A percentile compares a stretch with the other conserved stretches of the same genome.
phyloP scores from a whole-genome alignment of 2,329 filamentous ascomycete genomes.

The Capronia epimyces region DNA sequence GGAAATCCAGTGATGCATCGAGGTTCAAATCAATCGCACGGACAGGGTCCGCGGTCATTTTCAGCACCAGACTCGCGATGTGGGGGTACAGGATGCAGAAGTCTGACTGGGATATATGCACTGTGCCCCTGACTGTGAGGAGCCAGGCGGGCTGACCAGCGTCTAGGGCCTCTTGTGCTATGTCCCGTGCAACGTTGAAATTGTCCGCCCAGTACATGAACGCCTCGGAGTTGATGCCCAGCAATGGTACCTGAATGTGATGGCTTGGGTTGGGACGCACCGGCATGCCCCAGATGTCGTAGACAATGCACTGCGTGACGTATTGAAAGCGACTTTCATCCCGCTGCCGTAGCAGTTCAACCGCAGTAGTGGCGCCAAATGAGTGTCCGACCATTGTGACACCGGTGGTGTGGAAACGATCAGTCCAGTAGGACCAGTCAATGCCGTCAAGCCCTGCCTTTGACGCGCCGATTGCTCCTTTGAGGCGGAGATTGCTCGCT shows the following conservation, averaged over 20 bases:
- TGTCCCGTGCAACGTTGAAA: conserved; percentile 52
- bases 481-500: conserved; percentile 50
- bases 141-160: conserved; percentile 48
- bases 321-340: conserved; percentile 48
- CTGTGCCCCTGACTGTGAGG: conserved; percentile 53
- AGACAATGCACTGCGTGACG: conserved; percentile 59
- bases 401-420: conserved; percentile 51
- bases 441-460: conserved; percentile 54
- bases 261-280: conserved; percentile 35
- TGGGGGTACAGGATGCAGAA: conserved; percentile 60
- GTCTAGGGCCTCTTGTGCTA: conserved; percentile 53
- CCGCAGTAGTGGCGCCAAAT: conserved; percentile 60
- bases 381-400: conserved; percentile 62
- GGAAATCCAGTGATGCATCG: conserved; percentile 58
- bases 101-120: conserved; percentile 62
- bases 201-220: conserved; percentile 67
- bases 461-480: conserved; percentile 55
- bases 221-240: conserved; percentile 62
- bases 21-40: conserved; percentile 60
- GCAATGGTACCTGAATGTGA: conserved; percentile 50
- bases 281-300: conserved; percentile 56
- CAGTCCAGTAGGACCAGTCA: conserved; percentile 54
- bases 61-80: conserved; percentile 54
- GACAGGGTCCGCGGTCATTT: conserved; percentile 58
- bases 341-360: conserved; percentile 54